Base-by-base conservation (phyloP, 768 basidiomycete species). In the Pulveroboletus sp. region DNA sequence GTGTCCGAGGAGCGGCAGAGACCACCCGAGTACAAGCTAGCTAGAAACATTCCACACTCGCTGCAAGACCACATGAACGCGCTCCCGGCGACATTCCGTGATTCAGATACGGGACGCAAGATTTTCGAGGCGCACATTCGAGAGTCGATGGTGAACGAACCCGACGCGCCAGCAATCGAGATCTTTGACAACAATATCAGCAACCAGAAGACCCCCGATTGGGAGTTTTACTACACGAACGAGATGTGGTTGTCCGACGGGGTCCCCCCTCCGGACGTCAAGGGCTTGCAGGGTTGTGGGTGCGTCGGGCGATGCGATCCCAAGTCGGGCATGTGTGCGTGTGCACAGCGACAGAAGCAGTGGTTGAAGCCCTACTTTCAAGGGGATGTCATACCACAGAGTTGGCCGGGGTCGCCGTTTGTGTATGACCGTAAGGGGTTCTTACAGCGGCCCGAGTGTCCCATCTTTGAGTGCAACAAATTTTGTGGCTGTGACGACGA, bases 171-270 rank as follows among this genome's bases (percentile, higher is more conserved):
- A 0, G 69, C 69, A 6, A 87, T 95, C 57, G 68, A 68, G 14
- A 76, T 95, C 22, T 65, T 50, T 35, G 63, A 80, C 43, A 92
- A 93, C 58, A 65, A 76, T 1, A 71, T 90, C 20, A 89, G 89
- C 52, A 63, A 73, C 9, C 85, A 86, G 52, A 73, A 80, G 10
- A 79, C 83, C 19, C 92, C 93, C 0, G 79, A 78, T 22, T 91
- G 87, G 80, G 92, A 95, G 59, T 96, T 93, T 59, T 74, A 84
- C 52, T 95, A 95, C 63, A 83, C 87, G 11, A 93, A 95, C 64
- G 69, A 79, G 45, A 81, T 93, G 74, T 86, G 87, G 76, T 82
- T 83, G 51, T 80, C 78, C 2, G 75, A 82, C 12, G 80, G 73
- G 5, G 85, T 93, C 3, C 82, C 84, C 0, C 76, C 75, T 11